Evolutionary conservation across 257 asterid genomes (phyloP), one percentile per base, ranked within the genome.

Genomic region (Misopates orontium): DNA sequence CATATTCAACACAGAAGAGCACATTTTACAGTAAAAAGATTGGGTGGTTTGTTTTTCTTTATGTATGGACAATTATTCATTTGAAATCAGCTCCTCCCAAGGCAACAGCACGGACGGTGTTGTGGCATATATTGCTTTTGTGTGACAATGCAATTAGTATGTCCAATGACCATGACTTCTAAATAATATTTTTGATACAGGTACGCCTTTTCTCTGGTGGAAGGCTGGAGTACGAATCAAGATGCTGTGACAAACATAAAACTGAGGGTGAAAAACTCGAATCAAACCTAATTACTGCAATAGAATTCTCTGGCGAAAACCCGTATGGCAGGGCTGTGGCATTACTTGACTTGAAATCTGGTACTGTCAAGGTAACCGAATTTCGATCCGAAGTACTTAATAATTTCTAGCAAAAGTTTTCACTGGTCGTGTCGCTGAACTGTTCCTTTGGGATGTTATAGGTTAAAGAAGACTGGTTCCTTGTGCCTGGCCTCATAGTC

Each of bases 311-410:
- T 25, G 76, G 76, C 8, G 87, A 84, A 67, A 53, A 80, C 48
- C 97, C 97, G 18, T 92, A 92, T 60, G 98, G 98, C 56, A 85
- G 72, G 64, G 89, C 96, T 17, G 77, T 84, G 73, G 95, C 96
- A 22, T 73, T 85, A 73, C 81, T 92, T 45, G 83, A 89, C 78
- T 74, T 89, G 78, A 84, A 87, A 67, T 81, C 76, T 42, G 86
- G 88, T 69, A 77, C 66, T 39, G 45, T 87, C 64, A 81, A 85
- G 86, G 97, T 92, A 79, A 67, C 69, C 28, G 36, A 48, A 24
- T 70, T 32, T 41, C 14, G 56, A 9, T 39, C 36, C 8, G 54
- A n/a, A 16, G 44, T 41, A 32, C 44, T 67, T 39, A 21, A 31
- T 69, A 40, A 16, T 62, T 62, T 72, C 20, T 17, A 23, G 18